A percentile compares a stretch with the other conserved stretches of the same genome.
phyloP scores from a whole-genome alignment of 2,329 filamentous ascomycete genomes.

The Diaporthe aspalathi region DNA sequence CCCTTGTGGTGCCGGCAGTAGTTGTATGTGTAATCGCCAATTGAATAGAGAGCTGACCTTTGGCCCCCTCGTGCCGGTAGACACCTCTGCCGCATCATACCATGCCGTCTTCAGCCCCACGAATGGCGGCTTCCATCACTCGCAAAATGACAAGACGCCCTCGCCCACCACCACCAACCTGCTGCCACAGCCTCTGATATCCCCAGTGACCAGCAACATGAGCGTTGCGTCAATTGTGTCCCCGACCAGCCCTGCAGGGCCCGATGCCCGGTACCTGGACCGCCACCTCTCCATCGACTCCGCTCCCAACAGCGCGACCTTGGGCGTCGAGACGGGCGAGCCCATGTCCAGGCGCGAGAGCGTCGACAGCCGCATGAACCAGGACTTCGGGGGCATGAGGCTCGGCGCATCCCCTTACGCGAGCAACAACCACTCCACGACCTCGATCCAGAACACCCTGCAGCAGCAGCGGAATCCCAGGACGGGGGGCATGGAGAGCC shows the following conservation, averaged over 20 bases:
- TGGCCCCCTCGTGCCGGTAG: slow-evolving; percentile 45
- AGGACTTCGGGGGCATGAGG: slow-evolving; percentile 75
- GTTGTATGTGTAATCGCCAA: slow-evolving; percentile 2
- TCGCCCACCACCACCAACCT: slow-evolving; percentile 67
- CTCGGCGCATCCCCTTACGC: slow-evolving; percentile 79
- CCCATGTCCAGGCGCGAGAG: slow-evolving; percentile 77
- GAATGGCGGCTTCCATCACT: slow-evolving; percentile 61
- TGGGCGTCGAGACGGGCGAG: slow-evolving; percentile 51
- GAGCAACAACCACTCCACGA: slow-evolving; percentile 80
- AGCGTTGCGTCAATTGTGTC: slow-evolving; percentile 75
- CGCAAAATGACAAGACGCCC: slow-evolving; percentile 70
- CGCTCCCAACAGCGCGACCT: slow-evolving; percentile 47
- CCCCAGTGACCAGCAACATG: slow-evolving; percentile 70
- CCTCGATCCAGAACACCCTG: slow-evolving; percentile 77
- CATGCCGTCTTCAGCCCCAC: slow-evolving; percentile 54
- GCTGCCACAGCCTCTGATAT: slow-evolving; percentile 64
- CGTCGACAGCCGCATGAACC: slow-evolving; percentile 82
- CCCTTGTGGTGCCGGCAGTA: neutral
- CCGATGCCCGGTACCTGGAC: slow-evolving; percentile 57
- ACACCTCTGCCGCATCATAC: slow-evolving; percentile 59
- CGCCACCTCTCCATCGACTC: slow-evolving; percentile 57
- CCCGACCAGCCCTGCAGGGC: slow-evolving; percentile 62
- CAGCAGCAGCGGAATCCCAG: slow-evolving; percentile 74
- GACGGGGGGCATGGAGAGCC: slow-evolving; percentile 58
- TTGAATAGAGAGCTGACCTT: slow-evolving; percentile 29